These are phyloP conservation scores for Sporobolus alterniflorus DNA, from an alignment of 202 grass and related monocot genomes.

Conservation along the genomic window DNA sequence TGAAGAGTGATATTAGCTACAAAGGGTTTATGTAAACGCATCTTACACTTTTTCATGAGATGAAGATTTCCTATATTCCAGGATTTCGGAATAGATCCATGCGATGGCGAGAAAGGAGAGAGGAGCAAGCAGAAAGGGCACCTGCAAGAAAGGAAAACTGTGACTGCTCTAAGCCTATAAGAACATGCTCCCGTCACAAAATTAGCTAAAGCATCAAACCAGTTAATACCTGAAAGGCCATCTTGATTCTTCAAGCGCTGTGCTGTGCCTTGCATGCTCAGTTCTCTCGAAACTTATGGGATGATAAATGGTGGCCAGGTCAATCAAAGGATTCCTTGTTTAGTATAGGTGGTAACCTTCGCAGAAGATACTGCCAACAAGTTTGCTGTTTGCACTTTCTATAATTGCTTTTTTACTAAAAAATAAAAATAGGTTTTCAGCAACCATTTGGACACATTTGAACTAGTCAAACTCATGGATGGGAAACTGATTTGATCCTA, in stretches of 20 bases:
- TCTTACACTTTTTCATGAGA: constrained; percentile 83
- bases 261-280: background rate
- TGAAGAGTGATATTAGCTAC: background rate
- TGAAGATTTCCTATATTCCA: constrained; percentile 68
- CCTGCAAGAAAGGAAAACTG: constrained; percentile 57
- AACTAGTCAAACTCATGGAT: background rate
- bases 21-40: background rate
- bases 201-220: background rate
- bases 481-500: background rate
- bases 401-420: background rate
- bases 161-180: background rate
- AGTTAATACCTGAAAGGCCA: constrained; percentile 1
- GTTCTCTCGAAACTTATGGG: background rate
- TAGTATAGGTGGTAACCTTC: no score
- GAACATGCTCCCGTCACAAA: background rate
- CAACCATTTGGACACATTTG: background rate
- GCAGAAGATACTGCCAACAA: background rate
- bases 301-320: no score
- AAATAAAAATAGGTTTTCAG: background rate
- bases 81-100: constrained; percentile 88
- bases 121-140: constrained; percentile 82
- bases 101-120: constrained; percentile 69
- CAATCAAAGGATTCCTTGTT: background rate
- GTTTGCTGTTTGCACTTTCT: background rate
- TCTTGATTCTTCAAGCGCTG: background rate